Evolutionary conservation across 2,329 filamentous ascomycete species (phyloP), one percentile per base, ranked within the genome.

Genomic region (Colletotrichum abscissum): DNA sequence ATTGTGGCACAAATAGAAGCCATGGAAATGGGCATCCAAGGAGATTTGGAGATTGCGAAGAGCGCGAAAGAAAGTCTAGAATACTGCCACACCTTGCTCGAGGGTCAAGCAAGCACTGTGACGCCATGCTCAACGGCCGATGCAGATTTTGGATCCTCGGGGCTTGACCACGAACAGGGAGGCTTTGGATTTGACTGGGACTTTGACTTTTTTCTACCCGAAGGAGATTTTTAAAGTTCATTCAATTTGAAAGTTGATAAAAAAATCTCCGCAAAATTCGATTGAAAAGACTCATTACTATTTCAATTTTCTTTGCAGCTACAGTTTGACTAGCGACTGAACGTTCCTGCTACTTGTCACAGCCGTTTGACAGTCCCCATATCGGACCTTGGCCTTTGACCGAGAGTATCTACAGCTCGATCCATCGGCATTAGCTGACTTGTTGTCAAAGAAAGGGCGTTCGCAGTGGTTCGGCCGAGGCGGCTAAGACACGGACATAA

Each of bases 21-120:
- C 3, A 76, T 79, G 3, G 81, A 83, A 46, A 72, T 60, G 6
- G 79, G 76, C 5, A 42, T 24, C 14, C 24, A 77, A 8, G 73
- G 70, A 30, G 80, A 83, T 46, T 38, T 76, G 11, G 71, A 66
- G 6, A 77, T 85, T 59, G 79, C 79, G 2, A 73, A 78, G 38
- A 77, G 75, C n/a, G 82, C 80, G n/a, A 79, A 76, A 62, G 79
- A 81, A 9, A 82, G 80, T 55, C 75, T 86, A 14, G 72, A 77
- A 24, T 64, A 80, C 4, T 84, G 81, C 22, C 75, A 78, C 63
- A 74, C 74, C 5, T 56, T 83, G 16, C 57, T 85, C 9, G 70
- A 77, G 56, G 57, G 69, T 26, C 75, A 75, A 67, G 73, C 73
- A 49, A 49, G 42, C 42, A 49, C 42, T 66, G 63, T 49, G 42